Conservation (phyloP, 2,329 filamentous ascomycete species). For the Teratosphaeria zuluensis region DNA sequence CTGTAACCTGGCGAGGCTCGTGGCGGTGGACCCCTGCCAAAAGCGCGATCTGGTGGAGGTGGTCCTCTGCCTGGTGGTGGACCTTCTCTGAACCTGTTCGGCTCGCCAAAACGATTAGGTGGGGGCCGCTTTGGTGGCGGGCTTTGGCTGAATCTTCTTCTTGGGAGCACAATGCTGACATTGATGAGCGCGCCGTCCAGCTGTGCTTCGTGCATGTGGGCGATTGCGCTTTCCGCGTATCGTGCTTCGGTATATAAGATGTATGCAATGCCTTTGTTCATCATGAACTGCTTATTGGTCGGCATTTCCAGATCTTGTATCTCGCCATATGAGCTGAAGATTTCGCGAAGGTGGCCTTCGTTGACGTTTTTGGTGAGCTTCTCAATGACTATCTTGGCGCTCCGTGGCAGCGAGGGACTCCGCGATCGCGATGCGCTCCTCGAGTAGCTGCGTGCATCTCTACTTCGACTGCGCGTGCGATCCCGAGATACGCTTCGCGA, state of each 20-base stretch:
- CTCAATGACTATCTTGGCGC: constrained; percentile 77
- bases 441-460: background rate
- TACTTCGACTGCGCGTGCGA: constrained; percentile 2
- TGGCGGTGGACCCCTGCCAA: constrained; percentile 13
- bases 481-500: constrained; percentile 17
- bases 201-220: constrained; percentile 92
- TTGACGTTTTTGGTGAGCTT: constrained; percentile 93
- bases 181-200: constrained; percentile 73
- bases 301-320: constrained; percentile 86
- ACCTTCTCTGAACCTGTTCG: constrained; percentile 23
- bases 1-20: constrained; percentile 15
- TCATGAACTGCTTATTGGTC: constrained; percentile 75
- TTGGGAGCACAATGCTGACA: constrained; percentile 80
- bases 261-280: constrained; percentile 87
- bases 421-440: constrained; percentile 6
- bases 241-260: constrained; percentile 69
- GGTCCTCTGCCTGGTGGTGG: constrained; percentile 18
- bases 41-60: constrained; percentile 10
- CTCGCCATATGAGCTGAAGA: constrained; percentile 78
- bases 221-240: constrained; percentile 79
- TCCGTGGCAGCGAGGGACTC: constrained; percentile 13
- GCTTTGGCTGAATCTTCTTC: constrained; percentile 69
- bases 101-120: constrained; percentile 40
- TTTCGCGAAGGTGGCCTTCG: constrained; percentile 77
- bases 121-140: constrained; percentile 61